Evolutionary conservation across 352 stramenopile species (phyloP).

Genomic region (Globisporangium nunn): DNA sequence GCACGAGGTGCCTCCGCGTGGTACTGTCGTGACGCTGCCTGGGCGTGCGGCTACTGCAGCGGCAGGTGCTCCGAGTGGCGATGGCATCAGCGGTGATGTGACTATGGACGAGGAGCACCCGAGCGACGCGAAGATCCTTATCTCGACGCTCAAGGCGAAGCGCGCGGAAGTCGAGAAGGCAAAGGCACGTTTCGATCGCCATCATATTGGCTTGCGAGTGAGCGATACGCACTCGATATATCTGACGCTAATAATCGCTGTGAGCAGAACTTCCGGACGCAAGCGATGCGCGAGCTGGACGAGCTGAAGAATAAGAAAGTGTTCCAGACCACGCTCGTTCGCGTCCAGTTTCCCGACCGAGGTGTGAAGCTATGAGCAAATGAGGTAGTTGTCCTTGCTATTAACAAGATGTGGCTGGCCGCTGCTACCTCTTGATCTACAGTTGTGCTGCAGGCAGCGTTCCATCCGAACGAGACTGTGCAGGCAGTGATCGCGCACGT

Average conservation of each 20-base stretch:
- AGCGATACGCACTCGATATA: too few relatives aligned
- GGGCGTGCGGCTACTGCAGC: conserved; percentile 10
- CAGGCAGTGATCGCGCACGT: conserved; percentile 67
- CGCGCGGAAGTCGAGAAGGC: conserved; percentile 71
- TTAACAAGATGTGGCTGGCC: background rate
- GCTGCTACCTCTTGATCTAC: background rate
- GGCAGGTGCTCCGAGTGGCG: too few relatives aligned
- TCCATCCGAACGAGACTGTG: conserved; percentile 77
- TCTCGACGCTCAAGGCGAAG: conserved; percentile 67
- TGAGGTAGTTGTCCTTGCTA: too few relatives aligned
- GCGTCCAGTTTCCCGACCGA: conserved; percentile 80
- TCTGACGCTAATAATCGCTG: background rate
- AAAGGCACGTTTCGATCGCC: conserved; percentile 27
- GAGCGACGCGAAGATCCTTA: conserved; percentile 60
- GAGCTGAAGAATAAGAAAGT: conserved; percentile 80
- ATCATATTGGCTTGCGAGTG: too few relatives aligned
- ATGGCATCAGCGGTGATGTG: background rate
- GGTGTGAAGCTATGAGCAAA: conserved; percentile 20
- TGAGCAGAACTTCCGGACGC: conserved; percentile 71
- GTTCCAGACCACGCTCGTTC: conserved; percentile 68
- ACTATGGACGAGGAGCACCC: conserved; percentile 22
- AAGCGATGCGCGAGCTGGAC: conserved; percentile 84
- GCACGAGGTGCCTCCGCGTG: conserved; percentile 52
- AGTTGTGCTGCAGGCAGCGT: conserved; percentile 77
- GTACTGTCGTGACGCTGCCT: conserved; percentile 47